Conservation (phyloP, 2,329 filamentous ascomycete genomes). For the Botryosphaeria dothidea region DNA sequence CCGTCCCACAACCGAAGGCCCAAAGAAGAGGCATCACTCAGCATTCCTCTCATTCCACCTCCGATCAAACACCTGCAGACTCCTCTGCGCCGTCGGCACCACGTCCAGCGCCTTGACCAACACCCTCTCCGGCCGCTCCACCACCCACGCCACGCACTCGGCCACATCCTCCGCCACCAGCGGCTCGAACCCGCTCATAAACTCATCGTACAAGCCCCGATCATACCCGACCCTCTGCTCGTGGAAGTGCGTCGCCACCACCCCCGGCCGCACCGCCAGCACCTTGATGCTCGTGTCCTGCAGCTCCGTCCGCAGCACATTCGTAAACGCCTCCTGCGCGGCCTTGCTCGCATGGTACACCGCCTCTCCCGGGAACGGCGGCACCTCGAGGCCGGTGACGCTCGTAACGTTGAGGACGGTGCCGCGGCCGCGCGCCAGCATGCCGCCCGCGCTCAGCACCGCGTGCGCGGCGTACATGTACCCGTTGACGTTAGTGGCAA, state of each 20-base stretch:
- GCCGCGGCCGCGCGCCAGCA: slow-evolving; percentile 41
- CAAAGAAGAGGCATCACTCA: no score
- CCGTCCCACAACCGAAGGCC: neutral
- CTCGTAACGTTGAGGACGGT: slow-evolving; percentile 54
- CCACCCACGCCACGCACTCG: slow-evolving; percentile 45
- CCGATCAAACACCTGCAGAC: slow-evolving; percentile 38
- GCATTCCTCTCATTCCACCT: slow-evolving; percentile 31
- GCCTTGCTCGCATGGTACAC: slow-evolving; percentile 53
- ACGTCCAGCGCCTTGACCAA: slow-evolving; percentile 51
- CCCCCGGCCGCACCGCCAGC: slow-evolving; percentile 47
- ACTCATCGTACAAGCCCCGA: slow-evolving; percentile 43
- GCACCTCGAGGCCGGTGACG: slow-evolving; percentile 49
- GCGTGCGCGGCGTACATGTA: slow-evolving; percentile 49
- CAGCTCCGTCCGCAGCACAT: slow-evolving; percentile 51
- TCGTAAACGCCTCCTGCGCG: slow-evolving; percentile 51
- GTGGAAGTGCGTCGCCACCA: slow-evolving; percentile 53
- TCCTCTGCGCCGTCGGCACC: slow-evolving; percentile 46
- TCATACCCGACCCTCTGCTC: slow-evolving; percentile 48
- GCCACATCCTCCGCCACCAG: slow-evolving; percentile 48
- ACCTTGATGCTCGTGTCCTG: slow-evolving; percentile 50
- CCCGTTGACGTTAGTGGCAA: slow-evolving; percentile 51
- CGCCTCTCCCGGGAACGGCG: slow-evolving; percentile 51
- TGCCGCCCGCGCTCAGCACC: slow-evolving; percentile 44
- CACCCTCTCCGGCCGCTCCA: slow-evolving; percentile 42
- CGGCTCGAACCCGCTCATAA: slow-evolving; percentile 49